Conservation (phyloP, 2,329 filamentous ascomycete species). For the Huntiella omanensis region DNA sequence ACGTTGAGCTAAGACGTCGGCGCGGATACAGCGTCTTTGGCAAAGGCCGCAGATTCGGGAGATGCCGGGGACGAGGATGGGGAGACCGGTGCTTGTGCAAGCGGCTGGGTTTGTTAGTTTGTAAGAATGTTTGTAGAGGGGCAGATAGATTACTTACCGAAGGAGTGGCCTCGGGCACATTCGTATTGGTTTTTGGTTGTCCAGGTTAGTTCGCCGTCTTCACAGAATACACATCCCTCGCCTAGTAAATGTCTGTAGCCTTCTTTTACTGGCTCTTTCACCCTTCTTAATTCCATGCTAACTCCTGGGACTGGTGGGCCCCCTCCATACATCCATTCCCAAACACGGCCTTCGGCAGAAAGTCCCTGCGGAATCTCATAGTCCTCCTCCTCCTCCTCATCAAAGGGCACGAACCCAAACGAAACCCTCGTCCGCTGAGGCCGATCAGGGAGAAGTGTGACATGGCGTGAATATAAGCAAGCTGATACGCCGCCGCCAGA, state of each 20-base stretch:
- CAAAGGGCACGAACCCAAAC: conserved; percentile 16
- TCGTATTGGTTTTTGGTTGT: conserved; percentile 19
- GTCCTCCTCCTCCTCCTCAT: background rate
- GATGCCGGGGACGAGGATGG: conserved; percentile 33
- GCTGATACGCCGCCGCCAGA: conserved; percentile 33
- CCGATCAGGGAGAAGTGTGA: conserved; percentile 29
- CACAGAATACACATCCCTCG: conserved; percentile 31
- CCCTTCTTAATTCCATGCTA: conserved; percentile 13
- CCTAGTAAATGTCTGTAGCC: too few relatives aligned
- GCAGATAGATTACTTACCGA: conserved; percentile 18
- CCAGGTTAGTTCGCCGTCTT: conserved; percentile 15
- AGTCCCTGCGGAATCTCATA: background rate
- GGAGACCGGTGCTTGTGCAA: conserved; percentile 33
- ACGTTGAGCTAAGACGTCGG: conserved; percentile 1
- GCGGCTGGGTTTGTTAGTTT: conserved; percentile 20
- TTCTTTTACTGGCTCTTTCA: background rate
- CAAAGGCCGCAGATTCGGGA: conserved; percentile 38
- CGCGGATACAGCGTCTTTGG: conserved; percentile 15
- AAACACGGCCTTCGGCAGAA: conserved; percentile 30
- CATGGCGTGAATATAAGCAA: conserved; percentile 30
- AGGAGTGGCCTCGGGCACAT: conserved; percentile 23
- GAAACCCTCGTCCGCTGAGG: conserved; percentile 20
- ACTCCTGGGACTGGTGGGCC: conserved; percentile 27
- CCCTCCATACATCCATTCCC: conserved; percentile 41
- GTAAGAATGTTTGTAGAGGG: conserved; percentile 6